A percentile compares a stretch with the other conserved stretches of the same genome.
Conservation (phyloP, 1,284 basidiomycete genomes). For the Leccinum olivaceoglutinosum region DNA sequence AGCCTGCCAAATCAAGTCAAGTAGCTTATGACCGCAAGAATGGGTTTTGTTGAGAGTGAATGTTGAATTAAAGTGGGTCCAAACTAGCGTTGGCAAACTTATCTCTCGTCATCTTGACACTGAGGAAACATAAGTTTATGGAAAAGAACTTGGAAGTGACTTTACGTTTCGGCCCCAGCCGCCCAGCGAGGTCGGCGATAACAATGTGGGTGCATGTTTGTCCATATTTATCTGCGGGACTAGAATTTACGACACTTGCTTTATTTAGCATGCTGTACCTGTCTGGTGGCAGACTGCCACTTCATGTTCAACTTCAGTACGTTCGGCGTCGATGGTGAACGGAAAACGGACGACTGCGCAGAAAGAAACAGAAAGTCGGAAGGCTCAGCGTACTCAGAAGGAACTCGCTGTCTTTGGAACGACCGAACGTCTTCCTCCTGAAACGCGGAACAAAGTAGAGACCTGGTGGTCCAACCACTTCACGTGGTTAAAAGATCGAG, state of each 20-base stretch:
- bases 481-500: conserved; percentile 20
- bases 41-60: too few species aligned
- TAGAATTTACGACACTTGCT: too few species aligned
- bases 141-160: not conserved
- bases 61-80: too few species aligned
- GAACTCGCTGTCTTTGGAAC: conserved; percentile 5
- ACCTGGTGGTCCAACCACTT: conserved; percentile 13
- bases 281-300: not conserved
- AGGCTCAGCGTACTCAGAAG: not conserved
- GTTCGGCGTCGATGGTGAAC: not conserved
- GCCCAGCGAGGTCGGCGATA: not conserved
- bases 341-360: not conserved
- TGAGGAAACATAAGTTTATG: too few species aligned
- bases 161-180: not conserved
- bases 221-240: not conserved
- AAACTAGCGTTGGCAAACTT: too few species aligned
- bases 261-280: too few species aligned
- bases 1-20: too few species aligned
- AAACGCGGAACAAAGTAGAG: not conserved
- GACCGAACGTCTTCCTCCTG: not conserved
- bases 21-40: too few species aligned
- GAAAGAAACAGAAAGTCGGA: not conserved
- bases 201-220: not conserved
- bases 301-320: not conserved
- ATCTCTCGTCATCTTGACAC: too few species aligned